These are phyloP conservation scores for Lolium rigidum DNA, from an alignment of 176 grass and related monocot genomes.

Conservation along the genomic window DNA sequence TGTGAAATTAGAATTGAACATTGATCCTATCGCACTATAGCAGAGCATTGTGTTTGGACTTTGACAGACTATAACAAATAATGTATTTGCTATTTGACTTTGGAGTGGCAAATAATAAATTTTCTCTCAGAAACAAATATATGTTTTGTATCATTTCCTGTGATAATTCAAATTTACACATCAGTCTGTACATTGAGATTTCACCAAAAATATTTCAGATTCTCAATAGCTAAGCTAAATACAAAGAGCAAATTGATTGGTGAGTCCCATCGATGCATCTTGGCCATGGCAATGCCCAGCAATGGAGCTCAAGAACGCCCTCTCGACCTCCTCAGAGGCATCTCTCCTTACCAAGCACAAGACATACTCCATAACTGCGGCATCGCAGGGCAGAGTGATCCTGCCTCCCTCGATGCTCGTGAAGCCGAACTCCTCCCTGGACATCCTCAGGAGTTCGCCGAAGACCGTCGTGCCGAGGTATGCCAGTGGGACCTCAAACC, in stretches of 20 bases:
- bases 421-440: slow-evolving; percentile 48
- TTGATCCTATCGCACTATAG: too few relatives aligned
- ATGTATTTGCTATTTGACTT: background rate
- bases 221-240: background rate
- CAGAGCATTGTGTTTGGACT: background rate
- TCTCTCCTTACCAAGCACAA: slow-evolving; percentile 15
- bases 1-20: too few relatives aligned
- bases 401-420: background rate
- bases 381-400: background rate
- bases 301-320: slow-evolving; percentile 20
- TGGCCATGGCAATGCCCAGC: background rate
- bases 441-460: slow-evolving; percentile 44
- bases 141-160: background rate
- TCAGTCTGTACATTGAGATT: background rate
- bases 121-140: background rate
- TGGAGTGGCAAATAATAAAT: background rate
- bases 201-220: background rate
- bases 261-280: background rate
- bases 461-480: slow-evolving; percentile 33
- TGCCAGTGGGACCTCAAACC: slow-evolving; percentile 27
- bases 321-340: slow-evolving; percentile 1
- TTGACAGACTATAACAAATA: slow-evolving; percentile 2
- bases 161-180: background rate
- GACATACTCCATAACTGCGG: background rate
- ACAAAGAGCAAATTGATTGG: background rate